Percentiles rank a stretch among this genome's conserved stretches.
phyloP scores from a whole-genome alignment of 1,284 basidiomycete genomes.

The Heterobasidion annosum region DNA sequence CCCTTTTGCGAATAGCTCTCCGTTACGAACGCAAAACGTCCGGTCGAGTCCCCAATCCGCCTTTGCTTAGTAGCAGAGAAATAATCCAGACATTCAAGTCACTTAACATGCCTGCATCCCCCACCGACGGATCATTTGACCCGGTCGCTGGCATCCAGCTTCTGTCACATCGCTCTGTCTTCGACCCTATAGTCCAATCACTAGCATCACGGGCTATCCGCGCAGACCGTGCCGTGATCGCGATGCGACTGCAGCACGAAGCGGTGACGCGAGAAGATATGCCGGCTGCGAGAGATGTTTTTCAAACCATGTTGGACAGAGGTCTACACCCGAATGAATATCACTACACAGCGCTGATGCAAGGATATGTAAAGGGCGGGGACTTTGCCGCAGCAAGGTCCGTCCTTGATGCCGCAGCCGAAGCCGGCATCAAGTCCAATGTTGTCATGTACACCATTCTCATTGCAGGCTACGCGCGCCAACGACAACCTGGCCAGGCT shows the following conservation, averaged over 20 bases:
- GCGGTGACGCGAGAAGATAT: conserved; percentile 41
- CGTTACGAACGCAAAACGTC: conserved; percentile 21
- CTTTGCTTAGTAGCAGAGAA: no score
- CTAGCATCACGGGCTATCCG: conserved; percentile 37
- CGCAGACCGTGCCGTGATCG: conserved; percentile 46
- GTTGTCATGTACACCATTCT: conserved; percentile 67
- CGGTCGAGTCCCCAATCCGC: conserved; percentile 36
- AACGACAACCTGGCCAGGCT: conserved; percentile 44
- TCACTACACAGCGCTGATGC: conserved; percentile 64
- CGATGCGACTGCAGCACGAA: conserved; percentile 54
- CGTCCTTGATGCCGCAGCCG: conserved; percentile 39
- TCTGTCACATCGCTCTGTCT: conserved; percentile 24
- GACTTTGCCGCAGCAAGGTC: conserved; percentile 43
- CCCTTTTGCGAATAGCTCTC: conserved; percentile 39
- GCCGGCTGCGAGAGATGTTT: conserved; percentile 38
- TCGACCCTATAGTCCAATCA: conserved; percentile 36
- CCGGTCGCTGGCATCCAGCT: conserved; percentile 39
- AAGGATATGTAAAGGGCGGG: conserved; percentile 48
- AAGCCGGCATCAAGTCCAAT: conserved; percentile 42
- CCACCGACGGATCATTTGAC: conserved; percentile 26
- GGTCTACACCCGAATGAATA: conserved; percentile 61
- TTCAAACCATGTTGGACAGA: conserved; percentile 46
- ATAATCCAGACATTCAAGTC: no score
- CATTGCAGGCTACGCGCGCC: conserved; percentile 54
- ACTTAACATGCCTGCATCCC: neutral